Conservation (phyloP, 441 rosid species). For the Euphorbia celastroides region DNA sequence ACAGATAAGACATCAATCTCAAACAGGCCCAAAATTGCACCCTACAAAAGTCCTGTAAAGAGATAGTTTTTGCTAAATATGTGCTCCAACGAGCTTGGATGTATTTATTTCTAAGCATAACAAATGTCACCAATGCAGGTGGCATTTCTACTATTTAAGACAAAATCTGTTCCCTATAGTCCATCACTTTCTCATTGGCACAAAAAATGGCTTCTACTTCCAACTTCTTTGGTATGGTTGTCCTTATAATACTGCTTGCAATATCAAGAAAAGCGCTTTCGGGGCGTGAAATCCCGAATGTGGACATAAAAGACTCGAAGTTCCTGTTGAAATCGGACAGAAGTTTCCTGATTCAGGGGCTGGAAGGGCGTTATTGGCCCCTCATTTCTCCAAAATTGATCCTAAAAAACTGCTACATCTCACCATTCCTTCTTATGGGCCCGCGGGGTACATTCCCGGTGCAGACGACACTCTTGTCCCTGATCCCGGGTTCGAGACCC, state of each 20-base stretch:
- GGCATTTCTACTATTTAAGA: constrained; percentile 26
- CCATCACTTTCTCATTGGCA: constrained; percentile 15
- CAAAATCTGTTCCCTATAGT: constrained; percentile 9
- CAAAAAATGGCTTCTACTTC: constrained; percentile 32
- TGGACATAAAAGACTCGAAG: constrained; percentile 50
- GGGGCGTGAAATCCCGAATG: constrained; percentile 34
- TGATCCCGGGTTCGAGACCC: constrained; percentile 11
- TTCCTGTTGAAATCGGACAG: constrained; percentile 29
- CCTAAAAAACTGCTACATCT: constrained; percentile 2
- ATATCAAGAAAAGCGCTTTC: constrained; percentile 36
- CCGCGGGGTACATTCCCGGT: constrained; percentile 38
- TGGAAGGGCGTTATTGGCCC: constrained; percentile 49
- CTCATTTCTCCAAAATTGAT: not conserved
- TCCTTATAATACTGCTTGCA: constrained; percentile 31
- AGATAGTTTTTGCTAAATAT: too few species aligned
- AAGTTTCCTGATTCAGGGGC: constrained; percentile 52
- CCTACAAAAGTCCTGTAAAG: too few species aligned
- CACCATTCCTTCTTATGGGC: constrained; percentile 26
- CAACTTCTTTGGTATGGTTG: constrained; percentile 23
- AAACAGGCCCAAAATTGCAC: too few species aligned
- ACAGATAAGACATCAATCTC: too few species aligned
- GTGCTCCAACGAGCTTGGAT: too few species aligned
- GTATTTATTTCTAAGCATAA: constrained; percentile 2
- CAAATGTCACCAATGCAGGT: constrained; percentile 22
- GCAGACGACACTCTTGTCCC: constrained; percentile 29